Base-by-base conservation (phyloP, 805 yeast genomes). In the Metschnikowia gruessii region DNA sequence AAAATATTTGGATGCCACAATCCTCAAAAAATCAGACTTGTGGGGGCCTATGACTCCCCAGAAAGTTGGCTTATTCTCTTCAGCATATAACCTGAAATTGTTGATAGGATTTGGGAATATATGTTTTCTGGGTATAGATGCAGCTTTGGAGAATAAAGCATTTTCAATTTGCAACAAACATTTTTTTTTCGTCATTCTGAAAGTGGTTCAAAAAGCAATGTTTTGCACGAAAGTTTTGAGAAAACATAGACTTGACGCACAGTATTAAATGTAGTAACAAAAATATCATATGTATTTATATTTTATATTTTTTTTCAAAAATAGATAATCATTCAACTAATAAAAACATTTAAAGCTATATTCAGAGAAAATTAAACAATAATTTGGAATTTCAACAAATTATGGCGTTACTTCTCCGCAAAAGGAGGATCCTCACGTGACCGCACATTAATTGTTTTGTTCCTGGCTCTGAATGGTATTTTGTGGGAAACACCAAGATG, bases 1-100 rank as follows among this genome's bases (percentile, higher is more conserved):
- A 7, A 78, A 52, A 53, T 70, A 76, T 37, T 77, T 72, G 2
- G 84, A 82, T 0, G 87, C 76, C n/a, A 87, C 49, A 0, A 77
- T 67, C 40, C 74, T 72, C 22, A 87, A 65, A 19, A 87, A 69
- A 16, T 71, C 72, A 0, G 82, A 64, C 62, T 83, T 86, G 22
- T 63, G 55, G 1, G 83, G 61, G 2, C 76, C 77, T 15, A 60
- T 40, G 10, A 70, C 49, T 7, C 65, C 64, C 70, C 69, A 69
- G 22, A 52, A 57, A 10, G 63, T 51, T 3, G 64, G 58, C 29
- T 56, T 46, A 8, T 38, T 26, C 17, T 34, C 42, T 2, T 50
- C 43, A 4, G 31, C 36, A 42, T 30, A 47, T 12, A 70, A 44
- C 24, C 53, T 57, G 43, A 70, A 68, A 5, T 53, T 18, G 8